Evolutionary conservation across 441 rosid species (phyloP), one percentile per base, ranked within the genome.

Genomic region (Oxalis stricta): DNA sequence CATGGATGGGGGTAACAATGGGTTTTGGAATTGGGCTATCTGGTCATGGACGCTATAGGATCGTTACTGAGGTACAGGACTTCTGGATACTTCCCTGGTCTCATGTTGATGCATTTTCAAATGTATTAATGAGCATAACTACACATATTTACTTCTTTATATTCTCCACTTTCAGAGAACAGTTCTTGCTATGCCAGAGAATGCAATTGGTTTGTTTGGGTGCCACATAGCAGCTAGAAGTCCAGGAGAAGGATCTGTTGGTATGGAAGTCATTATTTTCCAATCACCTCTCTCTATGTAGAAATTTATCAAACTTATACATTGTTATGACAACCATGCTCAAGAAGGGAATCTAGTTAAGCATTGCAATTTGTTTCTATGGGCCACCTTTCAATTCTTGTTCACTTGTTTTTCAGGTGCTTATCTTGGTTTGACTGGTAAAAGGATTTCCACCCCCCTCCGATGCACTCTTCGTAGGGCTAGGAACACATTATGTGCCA

Each of bases 1-100:
- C 34, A 89, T 89, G 94, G 94, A 89, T 66, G 95, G 98, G n/a
- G 39, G 52, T 85, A 42, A 82, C 98, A 35, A 89, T 89, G 98
- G 95, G 95, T 19, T 85, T 82, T 69, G 96, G 98, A 46, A 45
- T 89, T 63, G 94, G 98, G 44, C 69, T 89, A 23, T 89, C 94
- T 50, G 94, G 96, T 44, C 96, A 89, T 38, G 94, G 96, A 29
- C 68, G 70, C 58, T 89, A 78, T 60, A 72, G 96, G 33, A 72
- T 89, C 51, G 62, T 89, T 22, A 89, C 96, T 29, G 98, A 89
- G 92, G 98, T 89, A 53, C n/a, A n/a, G n/a, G 41, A 10, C 33
- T 53, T 33, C 36, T 41, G 14, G 22, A 14, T 60, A 41, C n/a
- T 46, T 33, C 23, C 11, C 14, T 30, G 21, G 41, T 26, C 33